phyloP scores from a whole-genome alignment of 495 filamentous ascomycete species.

The Xylaria scruposa region DNA sequence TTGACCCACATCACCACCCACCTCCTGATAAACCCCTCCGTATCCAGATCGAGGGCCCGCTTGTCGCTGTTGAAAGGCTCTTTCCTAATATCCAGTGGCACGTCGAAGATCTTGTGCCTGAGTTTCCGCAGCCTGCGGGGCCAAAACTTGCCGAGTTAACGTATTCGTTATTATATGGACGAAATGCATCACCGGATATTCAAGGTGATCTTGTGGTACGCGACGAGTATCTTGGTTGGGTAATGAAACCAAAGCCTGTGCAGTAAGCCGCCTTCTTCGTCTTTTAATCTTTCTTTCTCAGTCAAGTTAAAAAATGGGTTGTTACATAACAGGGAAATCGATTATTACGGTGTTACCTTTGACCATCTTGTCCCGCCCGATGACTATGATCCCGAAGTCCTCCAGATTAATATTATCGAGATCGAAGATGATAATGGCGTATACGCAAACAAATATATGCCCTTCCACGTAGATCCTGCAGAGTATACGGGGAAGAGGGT shows the following conservation, averaged over 20 bases:
- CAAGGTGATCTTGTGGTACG: conserved; percentile 37
- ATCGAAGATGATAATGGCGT: conserved; percentile 39
- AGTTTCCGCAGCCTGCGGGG: conserved; percentile 40
- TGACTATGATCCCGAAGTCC: conserved; percentile 43
- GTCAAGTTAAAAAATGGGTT: neutral
- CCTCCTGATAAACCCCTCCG: conserved; percentile 35
- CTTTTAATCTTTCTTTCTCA: neutral
- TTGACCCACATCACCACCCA: conserved; percentile 36
- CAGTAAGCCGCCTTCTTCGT: neutral
- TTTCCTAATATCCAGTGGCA: conserved; percentile 38
- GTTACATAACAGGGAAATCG: conserved; percentile 39
- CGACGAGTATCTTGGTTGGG: conserved; percentile 32
- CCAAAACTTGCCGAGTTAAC: conserved; percentile 38
- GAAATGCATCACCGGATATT: conserved; percentile 28
- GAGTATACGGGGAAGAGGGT: conserved; percentile 49
- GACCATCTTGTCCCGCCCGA: conserved; percentile 45
- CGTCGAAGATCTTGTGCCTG: conserved; percentile 18
- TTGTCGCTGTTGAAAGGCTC: conserved; percentile 38
- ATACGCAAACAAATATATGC: conserved; percentile 41
- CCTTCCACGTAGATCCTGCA: conserved; percentile 40
- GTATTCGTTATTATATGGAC: conserved; percentile 38
- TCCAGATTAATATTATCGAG: conserved; percentile 37
- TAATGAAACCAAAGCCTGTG: conserved; percentile 7
- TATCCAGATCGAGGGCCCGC: conserved; percentile 43
- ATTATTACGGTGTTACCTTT: conserved; percentile 51